phyloP scores from a whole-genome alignment of 257 asterid genomes.

The Solanum lycopersicoides region DNA sequence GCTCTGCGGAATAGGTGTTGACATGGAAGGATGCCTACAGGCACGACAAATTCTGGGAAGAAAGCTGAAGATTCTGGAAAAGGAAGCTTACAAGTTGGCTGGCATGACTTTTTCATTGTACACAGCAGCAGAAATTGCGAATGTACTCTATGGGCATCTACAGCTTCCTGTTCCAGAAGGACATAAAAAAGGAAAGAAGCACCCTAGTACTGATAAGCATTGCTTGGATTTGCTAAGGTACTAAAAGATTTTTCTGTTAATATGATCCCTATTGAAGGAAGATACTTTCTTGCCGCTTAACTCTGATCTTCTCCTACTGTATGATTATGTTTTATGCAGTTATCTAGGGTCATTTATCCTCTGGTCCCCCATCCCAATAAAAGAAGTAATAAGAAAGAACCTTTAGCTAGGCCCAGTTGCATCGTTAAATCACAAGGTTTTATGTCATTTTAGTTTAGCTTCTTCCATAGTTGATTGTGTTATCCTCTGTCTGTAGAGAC shows the following conservation, averaged over 20 bases:
- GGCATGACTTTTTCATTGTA: slow-evolving; percentile 81
- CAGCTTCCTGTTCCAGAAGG: slow-evolving; percentile 88
- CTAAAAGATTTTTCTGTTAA: not conserved
- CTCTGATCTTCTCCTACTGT: not conserved
- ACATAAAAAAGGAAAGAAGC: slow-evolving; percentile 54
- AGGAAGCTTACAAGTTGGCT: slow-evolving; percentile 77
- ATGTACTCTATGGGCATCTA: slow-evolving; percentile 78
- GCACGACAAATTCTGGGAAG: slow-evolving; percentile 67
- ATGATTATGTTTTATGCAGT: not conserved
- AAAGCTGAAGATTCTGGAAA: slow-evolving; percentile 71
- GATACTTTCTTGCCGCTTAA: not conserved
- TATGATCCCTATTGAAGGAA: not conserved
- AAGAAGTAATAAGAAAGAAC: not conserved
- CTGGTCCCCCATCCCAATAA: not conserved
- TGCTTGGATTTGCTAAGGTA: slow-evolving; percentile 89
- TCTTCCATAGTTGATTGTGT: not conserved
- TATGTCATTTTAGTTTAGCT: not conserved
- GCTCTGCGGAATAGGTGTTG: slow-evolving; percentile 91
- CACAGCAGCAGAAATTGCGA: slow-evolving; percentile 90
- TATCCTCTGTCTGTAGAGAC: not conserved
- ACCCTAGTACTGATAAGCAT: slow-evolving; percentile 90
- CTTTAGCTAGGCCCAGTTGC: not conserved
- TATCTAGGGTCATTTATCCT: not conserved
- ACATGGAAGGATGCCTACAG: slow-evolving; percentile 89
- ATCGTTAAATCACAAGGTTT: not conserved